Evolutionary conservation across 2,329 filamentous ascomycete species (phyloP).

Genomic region (Fusarium subtropicale): DNA sequence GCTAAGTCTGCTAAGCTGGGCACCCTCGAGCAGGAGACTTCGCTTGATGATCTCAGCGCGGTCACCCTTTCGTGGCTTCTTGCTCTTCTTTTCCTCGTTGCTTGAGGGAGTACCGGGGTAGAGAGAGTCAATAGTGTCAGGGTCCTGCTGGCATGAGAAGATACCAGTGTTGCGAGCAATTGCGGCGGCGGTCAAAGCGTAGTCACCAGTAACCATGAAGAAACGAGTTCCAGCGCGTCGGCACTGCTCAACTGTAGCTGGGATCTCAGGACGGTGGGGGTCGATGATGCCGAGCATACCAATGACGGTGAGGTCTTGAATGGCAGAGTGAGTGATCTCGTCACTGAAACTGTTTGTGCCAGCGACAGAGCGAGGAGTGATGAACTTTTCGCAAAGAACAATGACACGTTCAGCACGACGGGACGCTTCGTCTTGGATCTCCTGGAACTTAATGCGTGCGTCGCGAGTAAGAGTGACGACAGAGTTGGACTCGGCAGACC

Average conservation of each 20-base stretch:
- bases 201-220: constrained; percentile 63
- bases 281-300: constrained; percentile 65
- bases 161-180: constrained; percentile 75
- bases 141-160: constrained; percentile 62
- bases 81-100: constrained; percentile 17
- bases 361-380: constrained; percentile 42
- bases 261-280: constrained; percentile 58
- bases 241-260: constrained; percentile 55
- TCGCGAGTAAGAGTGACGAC: constrained; percentile 52
- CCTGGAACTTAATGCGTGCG: constrained; percentile 50
- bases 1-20: constrained; percentile 67
- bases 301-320: constrained; percentile 59
- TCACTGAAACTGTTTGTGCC: constrained; percentile 63
- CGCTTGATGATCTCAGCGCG: constrained; percentile 15
- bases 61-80: constrained; percentile 27
- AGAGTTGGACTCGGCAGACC: constrained; percentile 49
- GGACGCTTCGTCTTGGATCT: constrained; percentile 56
- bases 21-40: constrained; percentile 63
- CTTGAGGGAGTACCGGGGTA: constrained; percentile 5
- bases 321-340: constrained; percentile 57
- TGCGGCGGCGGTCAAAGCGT: constrained; percentile 69
- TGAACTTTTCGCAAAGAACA: constrained; percentile 55
- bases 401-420: constrained; percentile 58
- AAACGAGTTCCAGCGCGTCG: constrained; percentile 59
- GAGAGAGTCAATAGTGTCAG: constrained; percentile 50